A percentile compares a stretch with the other conserved stretches of the same genome.
Evolutionary conservation across 2,329 filamentous ascomycete species (phyloP).

Genomic region (Sporothrix phasma): DNA sequence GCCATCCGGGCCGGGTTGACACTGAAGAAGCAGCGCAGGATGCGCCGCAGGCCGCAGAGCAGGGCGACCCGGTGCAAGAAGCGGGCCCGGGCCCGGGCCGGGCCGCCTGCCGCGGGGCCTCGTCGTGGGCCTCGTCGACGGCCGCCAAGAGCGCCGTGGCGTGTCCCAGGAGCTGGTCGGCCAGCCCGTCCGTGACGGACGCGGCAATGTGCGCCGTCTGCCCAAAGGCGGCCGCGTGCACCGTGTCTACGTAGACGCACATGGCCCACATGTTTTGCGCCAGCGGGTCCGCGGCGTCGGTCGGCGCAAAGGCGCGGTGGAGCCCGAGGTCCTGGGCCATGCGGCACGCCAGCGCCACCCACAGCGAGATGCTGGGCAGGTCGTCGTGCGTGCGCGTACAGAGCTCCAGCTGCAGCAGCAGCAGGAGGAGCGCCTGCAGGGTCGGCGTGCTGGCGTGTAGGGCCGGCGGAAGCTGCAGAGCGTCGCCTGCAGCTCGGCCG

Average conservation of each 20-base stretch:
- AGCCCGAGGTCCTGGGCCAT: neutral
- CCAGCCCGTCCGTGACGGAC: neutral
- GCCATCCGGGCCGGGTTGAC: neutral
- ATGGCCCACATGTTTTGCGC: neutral
- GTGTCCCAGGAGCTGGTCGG: neutral
- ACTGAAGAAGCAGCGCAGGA: neutral
- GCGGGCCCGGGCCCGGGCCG: neutral
- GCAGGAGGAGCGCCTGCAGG: neutral
- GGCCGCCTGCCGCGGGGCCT: neutral
- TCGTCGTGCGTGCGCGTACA: neutral
- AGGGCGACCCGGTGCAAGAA: neutral
- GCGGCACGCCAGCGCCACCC: neutral
- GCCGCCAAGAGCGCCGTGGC: neutral
- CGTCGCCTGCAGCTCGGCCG: neutral
- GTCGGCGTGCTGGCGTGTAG: neutral
- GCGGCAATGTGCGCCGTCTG: neutral
- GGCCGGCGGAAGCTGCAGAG: slow-evolving; percentile 1
- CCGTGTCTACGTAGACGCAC: neutral
- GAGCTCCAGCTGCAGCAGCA: neutral
- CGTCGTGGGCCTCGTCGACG: neutral
- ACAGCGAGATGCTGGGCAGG: neutral
- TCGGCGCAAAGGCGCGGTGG: neutral
- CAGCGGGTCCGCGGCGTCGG: neutral
- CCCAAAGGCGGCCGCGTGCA: neutral
- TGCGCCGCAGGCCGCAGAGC: neutral